phyloP scores from a whole-genome alignment of 1,284 basidiomycete genomes.

The Leucoagaricus sp. region DNA sequence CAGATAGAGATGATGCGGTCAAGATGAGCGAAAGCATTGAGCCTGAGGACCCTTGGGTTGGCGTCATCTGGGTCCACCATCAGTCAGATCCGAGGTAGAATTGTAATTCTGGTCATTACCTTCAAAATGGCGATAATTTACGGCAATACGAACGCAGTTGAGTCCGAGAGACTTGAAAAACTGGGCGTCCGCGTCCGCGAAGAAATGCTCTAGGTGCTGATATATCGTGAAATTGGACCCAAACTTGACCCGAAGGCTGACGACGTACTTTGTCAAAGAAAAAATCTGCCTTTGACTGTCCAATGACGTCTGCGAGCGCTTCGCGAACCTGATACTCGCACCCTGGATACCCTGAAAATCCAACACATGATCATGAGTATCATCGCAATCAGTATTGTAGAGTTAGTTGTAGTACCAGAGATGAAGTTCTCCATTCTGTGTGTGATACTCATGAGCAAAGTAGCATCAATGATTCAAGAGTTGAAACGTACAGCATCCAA shows the following conservation, averaged over 20 bases:
- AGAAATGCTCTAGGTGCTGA: constrained; percentile 76
- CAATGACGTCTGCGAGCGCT: constrained; percentile 64
- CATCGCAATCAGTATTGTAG: background rate
- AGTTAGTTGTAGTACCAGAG: constrained; percentile 25
- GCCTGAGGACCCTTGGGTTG: constrained; percentile 63
- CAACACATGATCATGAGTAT: background rate
- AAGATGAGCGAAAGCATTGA: constrained; percentile 60
- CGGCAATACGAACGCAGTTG: constrained; percentile 70
- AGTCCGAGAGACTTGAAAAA: constrained; percentile 72
- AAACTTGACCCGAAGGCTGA: background rate
- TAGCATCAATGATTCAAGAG: background rate
- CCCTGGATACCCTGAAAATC: constrained; percentile 34
- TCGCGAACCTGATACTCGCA: constrained; percentile 56
- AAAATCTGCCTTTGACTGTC: constrained; percentile 67
- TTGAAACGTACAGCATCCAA: constrained; percentile 63
- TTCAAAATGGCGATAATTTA: constrained; percentile 73
- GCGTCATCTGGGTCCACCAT: constrained; percentile 51
- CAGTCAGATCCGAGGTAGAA: background rate
- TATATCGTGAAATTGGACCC: background rate
- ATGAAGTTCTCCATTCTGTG: constrained; percentile 40
- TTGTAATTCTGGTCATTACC: constrained; percentile 29
- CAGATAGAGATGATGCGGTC: constrained; percentile 58
- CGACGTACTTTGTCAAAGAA: constrained; percentile 73
- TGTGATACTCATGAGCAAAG: background rate
- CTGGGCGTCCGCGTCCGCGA: constrained; percentile 65